Evolutionary conservation across 2,329 filamentous ascomycete species (phyloP).

Genomic region (Anisogramma anomala): DNA sequence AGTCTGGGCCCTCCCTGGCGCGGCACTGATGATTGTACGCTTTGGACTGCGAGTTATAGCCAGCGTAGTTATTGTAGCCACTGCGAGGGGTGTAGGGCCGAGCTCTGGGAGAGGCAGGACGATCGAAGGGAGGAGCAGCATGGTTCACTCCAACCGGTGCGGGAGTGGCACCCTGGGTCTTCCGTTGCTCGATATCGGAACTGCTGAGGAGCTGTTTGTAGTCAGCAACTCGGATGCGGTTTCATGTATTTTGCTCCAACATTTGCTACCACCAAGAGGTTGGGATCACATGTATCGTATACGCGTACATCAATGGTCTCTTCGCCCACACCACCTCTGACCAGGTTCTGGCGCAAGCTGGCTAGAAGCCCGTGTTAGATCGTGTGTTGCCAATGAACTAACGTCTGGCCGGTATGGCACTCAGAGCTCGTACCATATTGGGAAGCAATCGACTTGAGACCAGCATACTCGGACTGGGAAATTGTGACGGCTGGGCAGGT

Average conservation of each 20-base stretch:
- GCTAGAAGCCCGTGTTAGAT: conserved; percentile 20
- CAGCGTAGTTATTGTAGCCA: not conserved
- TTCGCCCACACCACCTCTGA: conserved; percentile 36
- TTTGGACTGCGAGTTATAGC: conserved; percentile 8
- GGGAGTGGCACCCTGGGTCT: not conserved
- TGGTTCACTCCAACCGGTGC: not conserved
- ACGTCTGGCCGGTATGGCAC: too few relatives aligned
- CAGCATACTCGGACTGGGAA: conserved; percentile 48
- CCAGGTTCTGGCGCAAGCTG: conserved; percentile 37
- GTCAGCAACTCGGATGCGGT: not conserved
- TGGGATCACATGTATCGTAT: too few relatives aligned
- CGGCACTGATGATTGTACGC: conserved; percentile 7
- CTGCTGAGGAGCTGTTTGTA: conserved; percentile 19
- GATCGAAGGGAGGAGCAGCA: not conserved
- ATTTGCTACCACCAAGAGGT: not conserved
- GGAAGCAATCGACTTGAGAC: conserved; percentile 37
- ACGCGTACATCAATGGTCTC: conserved; percentile 34
- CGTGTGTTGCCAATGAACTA: too few relatives aligned
- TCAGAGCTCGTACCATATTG: conserved; percentile 40
- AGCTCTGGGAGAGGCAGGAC: not conserved
- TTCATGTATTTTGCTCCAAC: not conserved
- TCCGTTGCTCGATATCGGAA: conserved; percentile 18
- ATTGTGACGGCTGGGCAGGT: conserved; percentile 38
- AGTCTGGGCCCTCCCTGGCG: conserved; percentile 10
- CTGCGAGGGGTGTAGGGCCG: not conserved